Conservation (phyloP, 306 rosid species). For the Ochetophila trinervis region DNA sequence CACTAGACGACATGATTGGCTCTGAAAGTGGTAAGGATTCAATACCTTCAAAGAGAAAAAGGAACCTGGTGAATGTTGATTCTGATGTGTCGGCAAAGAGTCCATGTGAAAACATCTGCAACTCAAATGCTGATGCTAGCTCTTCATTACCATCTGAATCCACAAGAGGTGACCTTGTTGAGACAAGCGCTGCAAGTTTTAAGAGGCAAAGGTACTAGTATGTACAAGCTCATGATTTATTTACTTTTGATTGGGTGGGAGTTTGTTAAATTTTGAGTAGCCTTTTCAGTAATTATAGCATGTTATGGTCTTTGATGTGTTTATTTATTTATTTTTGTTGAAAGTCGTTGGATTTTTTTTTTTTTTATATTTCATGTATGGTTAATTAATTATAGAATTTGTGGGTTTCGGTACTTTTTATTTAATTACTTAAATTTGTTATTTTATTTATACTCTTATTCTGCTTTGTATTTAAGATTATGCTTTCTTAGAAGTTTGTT, state of each 20-base stretch:
- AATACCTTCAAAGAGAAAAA: conserved; percentile 48
- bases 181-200: conserved; percentile 32
- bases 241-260: neutral
- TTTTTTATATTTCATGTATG: too few species aligned
- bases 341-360: neutral
- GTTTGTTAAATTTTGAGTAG: conserved; percentile 8
- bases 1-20: conserved; percentile 19
- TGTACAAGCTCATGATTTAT: neutral
- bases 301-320: neutral
- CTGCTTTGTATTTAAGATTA: too few species aligned
- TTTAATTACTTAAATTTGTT: too few species aligned
- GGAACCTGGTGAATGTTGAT: conserved; percentile 32
- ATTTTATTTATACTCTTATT: too few species aligned
- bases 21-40: conserved; percentile 29
- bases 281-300: neutral
- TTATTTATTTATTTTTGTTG: neutral
- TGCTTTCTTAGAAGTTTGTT: too few species aligned
- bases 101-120: conserved; percentile 35
- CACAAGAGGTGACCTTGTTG: conserved; percentile 24
- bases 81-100: conserved; percentile 35
- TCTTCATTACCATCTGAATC: conserved; percentile 26
- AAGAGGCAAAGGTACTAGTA: conserved; percentile 53
- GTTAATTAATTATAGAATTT: too few species aligned
- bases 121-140: conserved; percentile 25
- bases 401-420: too few species aligned